A percentile compares a stretch with the other conserved stretches of the same genome.
Evolutionary conservation across 139 green algal species (phyloP).

Genomic region (Chlorella sp.): DNA sequence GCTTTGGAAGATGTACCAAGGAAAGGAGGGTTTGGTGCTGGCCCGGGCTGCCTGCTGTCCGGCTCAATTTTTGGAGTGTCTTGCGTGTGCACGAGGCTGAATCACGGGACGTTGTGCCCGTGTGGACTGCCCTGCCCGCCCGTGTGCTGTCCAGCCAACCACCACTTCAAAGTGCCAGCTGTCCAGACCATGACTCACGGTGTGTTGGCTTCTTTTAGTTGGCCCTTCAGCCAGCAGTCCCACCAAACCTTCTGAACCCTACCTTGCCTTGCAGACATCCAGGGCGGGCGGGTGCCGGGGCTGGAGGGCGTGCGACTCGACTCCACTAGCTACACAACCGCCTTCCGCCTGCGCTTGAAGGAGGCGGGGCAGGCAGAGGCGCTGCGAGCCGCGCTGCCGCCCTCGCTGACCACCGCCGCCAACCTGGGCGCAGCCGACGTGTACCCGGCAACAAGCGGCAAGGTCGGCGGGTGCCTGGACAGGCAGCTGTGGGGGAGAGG

Average conservation of each 20-base stretch:
- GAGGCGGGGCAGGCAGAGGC: not conserved
- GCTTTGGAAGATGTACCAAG: constrained; percentile 74
- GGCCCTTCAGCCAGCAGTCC: no score
- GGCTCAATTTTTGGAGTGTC: not conserved
- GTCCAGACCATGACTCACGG: no score
- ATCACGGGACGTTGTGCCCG: not conserved
- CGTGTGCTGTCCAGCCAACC: no score
- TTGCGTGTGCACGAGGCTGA: not conserved
- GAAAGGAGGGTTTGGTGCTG: not conserved
- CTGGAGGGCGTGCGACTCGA: constrained; percentile 68
- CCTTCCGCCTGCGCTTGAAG: constrained; percentile 54
- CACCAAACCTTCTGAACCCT: no score
- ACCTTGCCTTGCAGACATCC: constrained; percentile 41
- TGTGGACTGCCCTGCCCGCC: not conserved
- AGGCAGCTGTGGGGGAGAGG: not conserved
- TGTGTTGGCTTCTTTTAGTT: no score
- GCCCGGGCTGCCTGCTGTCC: not conserved
- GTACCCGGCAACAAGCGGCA: constrained; percentile 71
- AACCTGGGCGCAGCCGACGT: constrained; percentile 78
- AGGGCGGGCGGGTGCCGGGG: not conserved
- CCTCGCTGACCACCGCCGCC: constrained; percentile 50
- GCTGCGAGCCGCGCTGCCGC: constrained; percentile 1
- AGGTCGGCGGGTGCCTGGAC: constrained; percentile 45
- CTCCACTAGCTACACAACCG: constrained; percentile 70
- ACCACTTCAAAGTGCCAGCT: no score